Conservation (phyloP, 805 yeast species). For the Lipomyces sp. region DNA sequence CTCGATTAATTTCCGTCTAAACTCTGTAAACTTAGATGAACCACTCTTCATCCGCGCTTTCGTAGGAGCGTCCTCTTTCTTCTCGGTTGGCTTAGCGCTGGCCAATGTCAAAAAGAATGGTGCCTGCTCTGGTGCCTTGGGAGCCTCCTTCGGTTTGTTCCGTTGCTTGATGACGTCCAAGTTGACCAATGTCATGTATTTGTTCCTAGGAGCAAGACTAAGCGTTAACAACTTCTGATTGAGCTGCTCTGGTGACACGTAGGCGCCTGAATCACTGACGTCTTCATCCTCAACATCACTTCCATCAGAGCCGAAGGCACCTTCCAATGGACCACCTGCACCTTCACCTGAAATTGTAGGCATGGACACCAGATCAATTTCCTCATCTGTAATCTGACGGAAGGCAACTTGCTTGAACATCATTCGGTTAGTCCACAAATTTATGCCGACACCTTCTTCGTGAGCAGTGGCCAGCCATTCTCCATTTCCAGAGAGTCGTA, state of each 20-base stretch:
- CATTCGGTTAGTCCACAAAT: constrained; percentile 89
- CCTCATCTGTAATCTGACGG: constrained; percentile 75
- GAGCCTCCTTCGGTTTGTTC: constrained; percentile 87
- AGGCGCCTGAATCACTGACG: constrained; percentile 48
- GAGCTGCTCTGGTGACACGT: constrained; percentile 61
- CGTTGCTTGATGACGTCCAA: constrained; percentile 82
- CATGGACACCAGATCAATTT: constrained; percentile 54
- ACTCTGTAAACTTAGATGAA: constrained; percentile 53
- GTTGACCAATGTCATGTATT: constrained; percentile 76
- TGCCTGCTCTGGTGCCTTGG: constrained; percentile 78
- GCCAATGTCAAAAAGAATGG: constrained; percentile 77
- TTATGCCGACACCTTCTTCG: constrained; percentile 85
- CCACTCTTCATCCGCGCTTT: constrained; percentile 4
- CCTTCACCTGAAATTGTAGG: constrained; percentile 84
- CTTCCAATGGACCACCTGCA: constrained; percentile 71
- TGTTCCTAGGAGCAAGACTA: constrained; percentile 74
- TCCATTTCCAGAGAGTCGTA: constrained; percentile 83
- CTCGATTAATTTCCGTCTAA: constrained; percentile 67
- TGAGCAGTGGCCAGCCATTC: constrained; percentile 92
- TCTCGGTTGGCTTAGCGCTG: constrained; percentile 8
- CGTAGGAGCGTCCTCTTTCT: constrained; percentile 40
- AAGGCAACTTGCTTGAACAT: constrained; percentile 75
- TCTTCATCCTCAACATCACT: constrained; percentile 46
- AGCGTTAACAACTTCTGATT: constrained; percentile 68
- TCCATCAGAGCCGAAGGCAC: constrained; percentile 64